Base-by-base conservation (phyloP, 2,329 filamentous ascomycete species). In the Neocatenulostroma microsporum region DNA sequence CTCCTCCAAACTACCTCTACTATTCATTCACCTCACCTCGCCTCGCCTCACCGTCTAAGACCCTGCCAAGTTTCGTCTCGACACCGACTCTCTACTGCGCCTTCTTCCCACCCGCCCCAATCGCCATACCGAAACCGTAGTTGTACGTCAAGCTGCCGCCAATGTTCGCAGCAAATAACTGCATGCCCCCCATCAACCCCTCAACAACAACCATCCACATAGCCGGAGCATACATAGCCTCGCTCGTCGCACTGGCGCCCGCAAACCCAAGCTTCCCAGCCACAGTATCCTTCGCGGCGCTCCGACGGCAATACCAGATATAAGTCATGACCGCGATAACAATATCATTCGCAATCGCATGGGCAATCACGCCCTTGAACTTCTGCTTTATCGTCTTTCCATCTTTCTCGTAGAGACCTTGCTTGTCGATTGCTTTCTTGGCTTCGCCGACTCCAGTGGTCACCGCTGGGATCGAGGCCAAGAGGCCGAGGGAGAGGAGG, bases 81-180 rank as follows among this genome's bases (percentile, higher is more conserved):
- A 24, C 21, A 24, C 18, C 21, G 6, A n/a, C 21, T 24, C 23
- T 36, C 28, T 46, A 50, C 40, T 42, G 35, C 30, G 41, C 35
- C 48, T 57, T 55, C 48, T 53, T 56, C 20, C 36, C 44, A 21
- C 44, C 41, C 13, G 12, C 34, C 17, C 43, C 46, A 41, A 53
- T 42, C 15, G 41, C 45, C 30, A 69, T 58, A 2, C 66, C 67
- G 48, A 69, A 63, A 0, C 67, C 67, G 40, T 64, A 63, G 20
- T 62, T 53, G 45, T 69, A 70, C 4, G 65, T 63, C 42, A 70
- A 41, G 7, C 49, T 51, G 0, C 64, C 66, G 3, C 67, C 67
- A 4, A 69, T 52, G 39, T 63, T 64, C 11, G 64, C 64, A 3
- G 56, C 57, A 40, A 63, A 62, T 25, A 65, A 38, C 4, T 61